Base-by-base conservation (phyloP, 495 filamentous ascomycete species). In the Lasiosphaeria hispida region DNA sequence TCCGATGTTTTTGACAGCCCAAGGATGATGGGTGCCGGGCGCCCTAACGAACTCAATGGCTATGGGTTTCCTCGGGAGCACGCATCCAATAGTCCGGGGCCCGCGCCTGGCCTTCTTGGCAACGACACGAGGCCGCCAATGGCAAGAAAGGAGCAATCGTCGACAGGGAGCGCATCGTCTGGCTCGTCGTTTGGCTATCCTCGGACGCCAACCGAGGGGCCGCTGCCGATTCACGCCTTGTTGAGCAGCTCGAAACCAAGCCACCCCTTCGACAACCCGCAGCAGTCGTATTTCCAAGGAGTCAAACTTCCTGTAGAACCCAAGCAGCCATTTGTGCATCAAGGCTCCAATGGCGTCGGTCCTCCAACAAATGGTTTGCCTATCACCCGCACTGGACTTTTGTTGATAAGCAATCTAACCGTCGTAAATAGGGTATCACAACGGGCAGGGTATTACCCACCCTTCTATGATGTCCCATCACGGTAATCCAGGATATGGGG, bases 151-250 rank as follows among this genome's bases (percentile, higher is more conserved):
- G 72, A 76, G 35, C 67, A 71, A 40, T 73, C 75, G 14, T 73
- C 68, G 15, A 57, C 48, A 4, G 72, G 67, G n/a, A 74, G 67
- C 41, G 45, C 66, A 10, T 72, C 74, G 2, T 71, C 74, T 8
- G 58, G 38, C 30, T 66, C 65, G 2, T 60, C 62, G 0, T 70
- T 57, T 47, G 51, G 64, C n/a, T 60, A 63, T 33, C 69, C 75
- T 1, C 71, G 76, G 45, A 74, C 75, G 10, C 71, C 74, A 6
- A 67, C 70, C 48, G 77, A 80, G 23, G 72, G 71, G 0, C 66
- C 74, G 9, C 52, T 80, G 23, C 75, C 77, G 11, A 78, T 80
- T 41, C 75, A 80, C 53, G 72, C 76, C 13, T 63, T 80, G 11
- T 55, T 80, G 23, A 30, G 23, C 11, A 65, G 66, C 10, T 68